Conservation (phyloP, 2,329 filamentous ascomycete genomes). For the Colletotrichum godetiae region DNA sequence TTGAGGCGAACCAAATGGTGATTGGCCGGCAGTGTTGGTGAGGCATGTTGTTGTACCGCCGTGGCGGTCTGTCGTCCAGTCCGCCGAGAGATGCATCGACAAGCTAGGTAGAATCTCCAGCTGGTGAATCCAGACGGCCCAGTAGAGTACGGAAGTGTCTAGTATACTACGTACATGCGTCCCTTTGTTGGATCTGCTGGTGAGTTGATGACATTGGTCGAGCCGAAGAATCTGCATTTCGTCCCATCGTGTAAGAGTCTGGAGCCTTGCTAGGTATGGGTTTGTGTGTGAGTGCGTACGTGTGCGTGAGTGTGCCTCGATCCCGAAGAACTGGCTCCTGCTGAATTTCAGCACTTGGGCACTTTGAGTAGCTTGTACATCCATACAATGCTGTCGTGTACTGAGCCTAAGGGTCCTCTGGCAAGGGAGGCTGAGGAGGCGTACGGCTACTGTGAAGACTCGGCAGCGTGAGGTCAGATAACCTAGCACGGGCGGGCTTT, state of each 20-base stretch:
- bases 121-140: conserved; percentile 6
- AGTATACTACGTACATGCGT: neutral
- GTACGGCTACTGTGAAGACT: neutral
- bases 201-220: neutral
- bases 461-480: neutral
- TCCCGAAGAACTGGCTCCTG: neutral
- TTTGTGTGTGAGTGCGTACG: neutral
- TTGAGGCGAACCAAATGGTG: conserved; percentile 18
- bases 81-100: conserved; percentile 29
- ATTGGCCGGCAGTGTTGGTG: conserved; percentile 6
- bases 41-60: conserved; percentile 24
- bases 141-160: neutral
- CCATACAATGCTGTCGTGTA: conserved; percentile 3
- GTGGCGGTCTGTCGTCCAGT: conserved; percentile 23
- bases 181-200: neutral
- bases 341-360: neutral
- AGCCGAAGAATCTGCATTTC: conserved; percentile 31
- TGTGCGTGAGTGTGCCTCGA: neutral
- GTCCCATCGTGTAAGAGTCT: conserved; percentile 14
- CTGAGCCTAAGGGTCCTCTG: neutral
- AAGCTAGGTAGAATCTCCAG: conserved; percentile 3
- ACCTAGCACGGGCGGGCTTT: neutral
- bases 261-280: neutral
- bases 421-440: neutral
- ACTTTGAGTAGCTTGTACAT: neutral